These are phyloP conservation scores for Lindgomyces ingoldianus DNA, from an alignment of 495 filamentous ascomycete species.

Conservation along the genomic window DNA sequence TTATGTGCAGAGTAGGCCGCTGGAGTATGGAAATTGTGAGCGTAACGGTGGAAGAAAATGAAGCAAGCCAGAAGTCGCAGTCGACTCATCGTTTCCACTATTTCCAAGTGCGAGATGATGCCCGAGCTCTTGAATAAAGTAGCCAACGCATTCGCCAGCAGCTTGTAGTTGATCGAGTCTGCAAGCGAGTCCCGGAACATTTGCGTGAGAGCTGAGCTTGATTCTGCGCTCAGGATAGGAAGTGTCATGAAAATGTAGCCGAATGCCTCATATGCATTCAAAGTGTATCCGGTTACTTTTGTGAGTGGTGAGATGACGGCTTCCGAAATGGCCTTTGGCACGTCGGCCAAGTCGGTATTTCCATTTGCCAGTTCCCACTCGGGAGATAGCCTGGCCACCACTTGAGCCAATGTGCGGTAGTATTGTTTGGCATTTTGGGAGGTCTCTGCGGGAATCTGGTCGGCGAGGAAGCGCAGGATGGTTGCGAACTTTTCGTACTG, in stretches of 20 bases:
- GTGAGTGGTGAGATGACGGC: constrained; percentile 54
- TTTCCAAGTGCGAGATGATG: constrained; percentile 20
- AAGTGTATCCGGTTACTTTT: constrained; percentile 49
- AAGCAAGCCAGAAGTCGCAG: constrained; percentile 76
- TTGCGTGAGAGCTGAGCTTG: constrained; percentile 44
- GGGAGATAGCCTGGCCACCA: constrained; percentile 17
- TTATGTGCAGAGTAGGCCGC: constrained; percentile 51
- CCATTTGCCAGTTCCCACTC: constrained; percentile 22
- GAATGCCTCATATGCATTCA: constrained; percentile 60
- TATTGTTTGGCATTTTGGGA: constrained; percentile 38
- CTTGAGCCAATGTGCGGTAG: constrained; percentile 40
- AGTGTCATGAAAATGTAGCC: constrained; percentile 56
- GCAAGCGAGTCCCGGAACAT: constrained; percentile 50
- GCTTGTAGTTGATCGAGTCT: constrained; percentile 55
- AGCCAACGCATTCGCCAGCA: constrained; percentile 54
- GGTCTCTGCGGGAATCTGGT: constrained; percentile 33
- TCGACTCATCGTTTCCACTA: constrained; percentile 45
- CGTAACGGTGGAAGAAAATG: constrained; percentile 67
- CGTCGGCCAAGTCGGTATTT: constrained; percentile 1
- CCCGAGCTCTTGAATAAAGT: constrained; percentile 43
- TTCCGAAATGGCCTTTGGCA: constrained; percentile 26
- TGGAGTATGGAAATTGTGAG: constrained; percentile 48
- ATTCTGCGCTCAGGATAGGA: constrained; percentile 43
- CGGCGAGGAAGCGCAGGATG: constrained; percentile 31
- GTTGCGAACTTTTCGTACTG: constrained; percentile 12